These are phyloP conservation scores for Sordaria brevicollis DNA, from an alignment of 495 filamentous ascomycete species.

Conservation along the genomic window DNA sequence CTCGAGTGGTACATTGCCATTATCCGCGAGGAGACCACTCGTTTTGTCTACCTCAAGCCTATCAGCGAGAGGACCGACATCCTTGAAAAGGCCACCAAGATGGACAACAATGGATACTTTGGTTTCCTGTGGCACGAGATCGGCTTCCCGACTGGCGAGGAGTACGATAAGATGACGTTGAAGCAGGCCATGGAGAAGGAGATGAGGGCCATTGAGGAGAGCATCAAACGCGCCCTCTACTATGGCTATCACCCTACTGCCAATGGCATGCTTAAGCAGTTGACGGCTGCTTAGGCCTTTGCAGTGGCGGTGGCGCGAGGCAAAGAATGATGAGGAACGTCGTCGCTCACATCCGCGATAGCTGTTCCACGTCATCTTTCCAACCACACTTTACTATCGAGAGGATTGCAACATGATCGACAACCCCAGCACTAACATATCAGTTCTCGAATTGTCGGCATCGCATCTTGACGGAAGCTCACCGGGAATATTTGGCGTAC, in stretches of 20 bases:
- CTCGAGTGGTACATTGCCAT: constrained; percentile 44
- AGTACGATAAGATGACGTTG: constrained; percentile 26
- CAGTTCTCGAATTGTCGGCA: background rate
- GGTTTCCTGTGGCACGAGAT: constrained; percentile 36
- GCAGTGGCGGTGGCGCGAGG: background rate
- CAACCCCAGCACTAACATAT: background rate
- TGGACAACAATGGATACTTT: constrained; percentile 24
- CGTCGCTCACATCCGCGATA: background rate
- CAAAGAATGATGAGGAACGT: background rate
- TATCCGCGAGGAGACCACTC: constrained; percentile 36
- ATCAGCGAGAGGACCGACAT: constrained; percentile 22
- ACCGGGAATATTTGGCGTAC: background rate
- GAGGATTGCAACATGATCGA: background rate
- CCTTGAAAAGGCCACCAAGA: constrained; percentile 14
- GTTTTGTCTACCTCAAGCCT: constrained; percentile 8
- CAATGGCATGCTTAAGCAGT: background rate
- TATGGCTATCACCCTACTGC: background rate
- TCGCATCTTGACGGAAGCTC: background rate
- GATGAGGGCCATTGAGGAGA: constrained; percentile 27
- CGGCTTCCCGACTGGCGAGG: constrained; percentile 15
- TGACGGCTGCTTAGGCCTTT: background rate
- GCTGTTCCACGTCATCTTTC: background rate
- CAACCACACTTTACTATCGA: background rate
- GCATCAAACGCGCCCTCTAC: constrained; percentile 22
- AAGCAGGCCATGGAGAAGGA: constrained; percentile 23